A percentile compares a stretch with the other conserved stretches of the same genome.
Evolutionary conservation across 331 rosid genomes (phyloP).

Genomic region (Stylosanthes scabra): DNA sequence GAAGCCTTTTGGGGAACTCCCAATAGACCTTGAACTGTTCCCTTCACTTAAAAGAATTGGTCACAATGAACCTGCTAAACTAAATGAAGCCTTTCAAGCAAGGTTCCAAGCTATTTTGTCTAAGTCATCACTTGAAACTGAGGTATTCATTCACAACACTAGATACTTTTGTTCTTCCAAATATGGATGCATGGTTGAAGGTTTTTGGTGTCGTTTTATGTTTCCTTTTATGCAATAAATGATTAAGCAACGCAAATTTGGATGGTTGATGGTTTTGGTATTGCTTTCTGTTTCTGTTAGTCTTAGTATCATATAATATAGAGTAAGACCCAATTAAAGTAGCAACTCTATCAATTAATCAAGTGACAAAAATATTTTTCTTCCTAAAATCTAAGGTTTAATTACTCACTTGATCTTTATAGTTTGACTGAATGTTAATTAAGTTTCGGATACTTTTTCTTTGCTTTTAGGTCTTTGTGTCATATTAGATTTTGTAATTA

Average conservation of each 20-base stretch:
- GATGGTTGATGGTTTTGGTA: too few species aligned
- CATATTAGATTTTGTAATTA: too few species aligned
- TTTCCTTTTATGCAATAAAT: not conserved
- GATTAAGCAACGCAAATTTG: too few species aligned
- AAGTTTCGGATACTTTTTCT: not conserved
- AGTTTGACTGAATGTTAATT: too few species aligned
- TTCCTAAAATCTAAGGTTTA: too few species aligned
- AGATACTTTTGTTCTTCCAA: not conserved
- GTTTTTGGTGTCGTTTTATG: not conserved
- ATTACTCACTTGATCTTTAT: too few species aligned
- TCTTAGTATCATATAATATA: too few species aligned
- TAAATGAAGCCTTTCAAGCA: slow-evolving; percentile 53
- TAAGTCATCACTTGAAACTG: slow-evolving; percentile 5
- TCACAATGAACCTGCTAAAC: slow-evolving; percentile 44
- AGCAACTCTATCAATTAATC: too few species aligned
- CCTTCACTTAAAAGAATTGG: slow-evolving; percentile 66
- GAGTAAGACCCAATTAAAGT: too few species aligned
- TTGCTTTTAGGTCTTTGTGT: not conserved
- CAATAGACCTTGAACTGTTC: slow-evolving; percentile 37
- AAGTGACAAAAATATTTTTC: too few species aligned
- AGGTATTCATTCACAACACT: slow-evolving; percentile 33
- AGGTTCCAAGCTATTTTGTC: slow-evolving; percentile 42
- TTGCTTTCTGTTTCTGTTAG: too few species aligned
- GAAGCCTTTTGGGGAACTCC: slow-evolving; percentile 47
- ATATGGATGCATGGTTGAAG: not conserved